Evolutionary conservation across 2,329 filamentous ascomycete species (phyloP).

Genomic region (Fusarium oligoseptatum): DNA sequence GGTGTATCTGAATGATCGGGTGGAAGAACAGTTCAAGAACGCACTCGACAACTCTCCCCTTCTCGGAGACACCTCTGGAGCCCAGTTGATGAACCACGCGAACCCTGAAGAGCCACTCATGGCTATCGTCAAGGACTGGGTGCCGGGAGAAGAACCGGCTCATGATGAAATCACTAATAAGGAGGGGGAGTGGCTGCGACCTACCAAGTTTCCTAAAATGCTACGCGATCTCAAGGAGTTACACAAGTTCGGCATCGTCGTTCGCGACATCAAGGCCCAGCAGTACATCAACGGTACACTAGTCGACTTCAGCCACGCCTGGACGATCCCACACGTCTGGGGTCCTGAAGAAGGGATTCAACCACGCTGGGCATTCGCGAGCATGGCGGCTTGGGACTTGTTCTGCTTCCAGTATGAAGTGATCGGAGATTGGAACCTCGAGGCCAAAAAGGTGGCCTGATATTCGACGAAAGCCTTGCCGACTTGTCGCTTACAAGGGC

Average conservation of each 20-base stretch:
- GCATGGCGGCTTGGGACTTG: slow-evolving; percentile 32
- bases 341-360: background rate
- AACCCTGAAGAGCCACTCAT: background rate
- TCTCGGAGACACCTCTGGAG: background rate
- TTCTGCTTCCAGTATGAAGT: background rate
- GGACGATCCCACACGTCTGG: slow-evolving; percentile 20
- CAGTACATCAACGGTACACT: slow-evolving; percentile 20
- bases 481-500: background rate
- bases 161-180: background rate
- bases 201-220: slow-evolving; percentile 4
- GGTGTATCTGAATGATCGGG: background rate
- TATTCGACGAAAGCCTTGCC: background rate
- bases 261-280: slow-evolving; percentile 10
- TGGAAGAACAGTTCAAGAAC: background rate
- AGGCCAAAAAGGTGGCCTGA: background rate
- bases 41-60: background rate
- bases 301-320: slow-evolving; percentile 12
- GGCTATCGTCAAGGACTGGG: slow-evolving; percentile 33
- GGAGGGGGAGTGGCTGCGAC: background rate
- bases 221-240: slow-evolving; percentile 8
- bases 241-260: slow-evolving; percentile 18
- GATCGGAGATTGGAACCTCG: accelerated
- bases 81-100: background rate
- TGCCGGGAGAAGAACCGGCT: background rate
- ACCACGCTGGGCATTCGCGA: slow-evolving; percentile 7